Percentiles rank a stretch among this genome's conserved stretches.
Conservation (phyloP, 495 filamentous ascomycete species). For the Podospora bellae-mahoneyi region DNA sequence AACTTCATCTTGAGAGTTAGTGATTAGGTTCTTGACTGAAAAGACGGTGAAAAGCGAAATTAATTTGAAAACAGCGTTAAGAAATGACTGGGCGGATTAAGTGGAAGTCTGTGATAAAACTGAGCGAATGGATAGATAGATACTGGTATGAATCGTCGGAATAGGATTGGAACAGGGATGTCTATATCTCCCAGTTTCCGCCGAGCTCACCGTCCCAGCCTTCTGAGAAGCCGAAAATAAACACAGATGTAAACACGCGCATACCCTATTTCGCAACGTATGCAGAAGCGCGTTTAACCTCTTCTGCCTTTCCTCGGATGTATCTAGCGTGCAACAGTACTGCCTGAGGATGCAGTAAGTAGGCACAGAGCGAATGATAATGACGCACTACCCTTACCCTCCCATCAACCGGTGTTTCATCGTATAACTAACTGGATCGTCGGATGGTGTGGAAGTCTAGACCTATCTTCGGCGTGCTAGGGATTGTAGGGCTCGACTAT, state of each 20-base stretch:
- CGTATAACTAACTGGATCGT: not conserved
- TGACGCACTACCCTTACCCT: not conserved
- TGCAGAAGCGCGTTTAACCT: not conserved
- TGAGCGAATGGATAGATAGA: not conserved
- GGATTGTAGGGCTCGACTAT: not conserved
- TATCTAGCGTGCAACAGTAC: not conserved
- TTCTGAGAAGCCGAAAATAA: not conserved
- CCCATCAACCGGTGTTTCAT: not conserved
- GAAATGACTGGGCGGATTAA: not conserved
- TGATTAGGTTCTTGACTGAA: not conserved
- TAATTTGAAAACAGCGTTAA: not conserved
- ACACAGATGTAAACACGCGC: not conserved
- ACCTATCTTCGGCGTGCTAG: not conserved
- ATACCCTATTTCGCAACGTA: not conserved
- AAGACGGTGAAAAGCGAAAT: not conserved
- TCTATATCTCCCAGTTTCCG: not conserved
- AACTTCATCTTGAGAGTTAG: slow-evolving; percentile 19
- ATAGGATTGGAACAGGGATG: not conserved
- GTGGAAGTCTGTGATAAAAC: not conserved
- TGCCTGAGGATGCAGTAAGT: not conserved
- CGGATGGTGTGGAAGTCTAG: not conserved
- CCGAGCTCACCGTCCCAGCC: not conserved
- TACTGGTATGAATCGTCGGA: not conserved
- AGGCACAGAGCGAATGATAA: not conserved
- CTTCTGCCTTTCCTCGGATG: not conserved